Evolutionary conservation across 345 rosid genomes (phyloP).

Genomic region (Gossypium anomalum): DNA sequence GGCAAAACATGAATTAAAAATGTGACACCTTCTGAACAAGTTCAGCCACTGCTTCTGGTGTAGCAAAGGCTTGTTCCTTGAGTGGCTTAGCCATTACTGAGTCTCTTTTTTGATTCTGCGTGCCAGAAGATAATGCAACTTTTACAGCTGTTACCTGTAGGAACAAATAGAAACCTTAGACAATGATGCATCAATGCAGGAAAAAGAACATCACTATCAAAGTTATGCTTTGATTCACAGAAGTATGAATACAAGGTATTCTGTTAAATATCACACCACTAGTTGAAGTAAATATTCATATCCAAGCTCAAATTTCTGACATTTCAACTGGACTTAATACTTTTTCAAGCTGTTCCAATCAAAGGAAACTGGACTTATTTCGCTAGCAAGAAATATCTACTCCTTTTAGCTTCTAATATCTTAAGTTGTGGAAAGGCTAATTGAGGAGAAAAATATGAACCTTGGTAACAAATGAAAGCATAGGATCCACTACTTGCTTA

Average conservation of each 20-base stretch:
- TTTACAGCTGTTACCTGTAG: conserved; percentile 81
- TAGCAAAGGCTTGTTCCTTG: conserved; percentile 93
- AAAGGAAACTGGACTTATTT: conserved; percentile 2
- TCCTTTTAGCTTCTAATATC: conserved; percentile 1
- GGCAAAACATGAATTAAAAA: conserved; percentile 1
- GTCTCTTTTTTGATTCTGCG: conserved; percentile 58
- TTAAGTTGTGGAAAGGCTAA: not conserved
- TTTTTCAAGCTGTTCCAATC: not conserved
- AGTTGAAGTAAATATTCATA: not conserved
- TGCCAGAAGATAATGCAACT: conserved; percentile 62
- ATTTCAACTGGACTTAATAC: not conserved
- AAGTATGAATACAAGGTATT: not conserved
- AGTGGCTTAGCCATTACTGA: conserved; percentile 76
- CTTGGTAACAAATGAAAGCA: conserved; percentile 94
- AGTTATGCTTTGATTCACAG: not conserved
- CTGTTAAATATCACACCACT: not conserved
- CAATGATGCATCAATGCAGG: not conserved
- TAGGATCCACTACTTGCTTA: conserved; percentile 92
- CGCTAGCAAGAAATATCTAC: not conserved
- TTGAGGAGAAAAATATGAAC: conserved; percentile 33
- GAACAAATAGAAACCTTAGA: conserved; percentile 19
- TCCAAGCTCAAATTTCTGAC: not conserved
- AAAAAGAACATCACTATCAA: not conserved
- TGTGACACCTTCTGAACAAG: conserved; percentile 79
- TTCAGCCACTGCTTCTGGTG: conserved; percentile 89